Evolutionary conservation across 768 basidiomycete genomes (phyloP).

Genomic region (Boletus pseudopeckii): DNA sequence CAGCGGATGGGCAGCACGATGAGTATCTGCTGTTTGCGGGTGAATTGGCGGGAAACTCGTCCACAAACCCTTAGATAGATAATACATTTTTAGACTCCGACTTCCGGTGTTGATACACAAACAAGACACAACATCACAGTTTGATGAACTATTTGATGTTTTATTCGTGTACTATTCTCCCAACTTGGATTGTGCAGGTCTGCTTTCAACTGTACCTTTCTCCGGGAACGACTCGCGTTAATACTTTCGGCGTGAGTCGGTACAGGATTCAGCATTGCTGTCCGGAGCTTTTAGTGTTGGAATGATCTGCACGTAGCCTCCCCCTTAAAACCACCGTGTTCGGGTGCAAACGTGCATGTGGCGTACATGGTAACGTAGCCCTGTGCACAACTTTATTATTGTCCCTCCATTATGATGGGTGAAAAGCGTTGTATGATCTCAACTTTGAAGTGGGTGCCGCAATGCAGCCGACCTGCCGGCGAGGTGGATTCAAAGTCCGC

Average conservation of each 20-base stretch:
- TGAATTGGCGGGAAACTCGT: slow-evolving; percentile 9
- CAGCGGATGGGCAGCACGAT: background rate
- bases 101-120: slow-evolving; percentile 27
- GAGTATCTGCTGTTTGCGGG: slow-evolving; percentile 10
- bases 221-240: background rate
- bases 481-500: slow-evolving; percentile 18
- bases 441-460: too few relatives aligned
- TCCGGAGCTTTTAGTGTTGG: background rate
- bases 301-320: too few relatives aligned
- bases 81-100: slow-evolving; percentile 33
- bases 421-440: background rate
- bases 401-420: slow-evolving; percentile 2
- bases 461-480: slow-evolving; percentile 7
- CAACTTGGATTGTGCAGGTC: background rate
- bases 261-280: background rate
- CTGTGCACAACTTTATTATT: background rate
- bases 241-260: background rate
- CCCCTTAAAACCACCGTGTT: background rate
- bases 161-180: background rate
- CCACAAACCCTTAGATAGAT: slow-evolving; percentile 20
- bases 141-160: background rate
- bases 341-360: background rate
- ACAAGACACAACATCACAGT: slow-evolving; percentile 18
- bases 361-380: background rate
- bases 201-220: too few relatives aligned